Evolutionary conservation across 2,329 filamentous ascomycete species (phyloP).

Genomic region (Pseudogymnoascus sp.): DNA sequence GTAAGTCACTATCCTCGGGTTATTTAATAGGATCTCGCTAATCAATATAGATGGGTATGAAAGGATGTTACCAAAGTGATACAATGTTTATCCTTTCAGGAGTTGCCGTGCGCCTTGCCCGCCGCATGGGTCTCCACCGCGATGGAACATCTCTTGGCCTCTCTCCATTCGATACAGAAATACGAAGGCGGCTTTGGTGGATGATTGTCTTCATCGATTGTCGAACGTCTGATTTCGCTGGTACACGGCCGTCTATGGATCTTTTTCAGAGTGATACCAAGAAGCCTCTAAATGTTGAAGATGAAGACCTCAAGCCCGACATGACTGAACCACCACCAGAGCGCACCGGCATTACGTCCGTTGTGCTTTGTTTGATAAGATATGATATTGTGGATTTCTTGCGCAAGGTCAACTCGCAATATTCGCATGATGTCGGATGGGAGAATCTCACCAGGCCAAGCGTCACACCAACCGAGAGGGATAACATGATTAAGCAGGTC

Average conservation of each 20-base stretch:
- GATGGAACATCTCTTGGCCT: constrained; percentile 44
- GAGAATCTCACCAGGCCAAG: constrained; percentile 15
- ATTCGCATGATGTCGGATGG: constrained; percentile 15
- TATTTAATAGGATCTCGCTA: neutral
- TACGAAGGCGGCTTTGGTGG: constrained; percentile 51
- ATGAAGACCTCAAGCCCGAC: constrained; percentile 39
- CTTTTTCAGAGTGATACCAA: constrained; percentile 39
- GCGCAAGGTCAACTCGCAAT: constrained; percentile 31
- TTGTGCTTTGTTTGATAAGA: constrained; percentile 19
- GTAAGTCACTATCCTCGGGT: constrained; percentile 8
- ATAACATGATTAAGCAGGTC: constrained; percentile 29
- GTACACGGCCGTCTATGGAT: constrained; percentile 32
- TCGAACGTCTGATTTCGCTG: constrained; percentile 45
- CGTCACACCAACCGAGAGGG: constrained; percentile 15
- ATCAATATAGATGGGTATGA: constrained; percentile 10
- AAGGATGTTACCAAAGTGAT: constrained; percentile 10
- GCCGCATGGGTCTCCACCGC: constrained; percentile 16
- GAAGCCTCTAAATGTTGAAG: constrained; percentile 45
- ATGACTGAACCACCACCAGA: constrained; percentile 38
- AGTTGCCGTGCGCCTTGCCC: constrained; percentile 16
- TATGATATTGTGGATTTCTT: constrained; percentile 37
- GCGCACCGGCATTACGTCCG: constrained; percentile 41
- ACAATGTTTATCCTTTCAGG: constrained; percentile 14
- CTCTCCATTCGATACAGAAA: constrained; percentile 43
- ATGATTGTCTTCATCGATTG: constrained; percentile 46